phyloP scores from a whole-genome alignment of 1,284 basidiomycete species.

The Neolentinus lepideus region DNA sequence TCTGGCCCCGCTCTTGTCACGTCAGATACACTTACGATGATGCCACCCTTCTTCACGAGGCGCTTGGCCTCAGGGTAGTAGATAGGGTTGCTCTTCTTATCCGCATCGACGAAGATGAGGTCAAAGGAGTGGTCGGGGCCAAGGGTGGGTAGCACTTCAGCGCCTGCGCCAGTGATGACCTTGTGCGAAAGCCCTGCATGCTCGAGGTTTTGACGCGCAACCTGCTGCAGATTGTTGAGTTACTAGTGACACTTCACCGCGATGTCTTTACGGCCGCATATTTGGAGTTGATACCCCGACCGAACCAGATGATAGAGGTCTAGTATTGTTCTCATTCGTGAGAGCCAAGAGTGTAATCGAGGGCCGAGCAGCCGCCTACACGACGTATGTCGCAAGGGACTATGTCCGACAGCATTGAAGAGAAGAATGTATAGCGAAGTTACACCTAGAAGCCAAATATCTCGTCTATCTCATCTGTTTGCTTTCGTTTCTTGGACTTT shows the following conservation, averaged over 20 bases:
- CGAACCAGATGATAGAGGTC: slow-evolving; percentile 57
- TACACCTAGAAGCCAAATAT: slow-evolving; percentile 46
- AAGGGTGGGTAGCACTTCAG: slow-evolving; percentile 35
- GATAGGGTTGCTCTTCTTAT: slow-evolving; percentile 39
- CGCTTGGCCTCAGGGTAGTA: slow-evolving; percentile 53
- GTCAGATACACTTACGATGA: slow-evolving; percentile 37
- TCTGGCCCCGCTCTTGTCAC: neutral
- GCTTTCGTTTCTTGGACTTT: slow-evolving; percentile 27
- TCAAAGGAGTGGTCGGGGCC: slow-evolving; percentile 41
- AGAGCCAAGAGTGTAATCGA: no score
- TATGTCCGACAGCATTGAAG: neutral
- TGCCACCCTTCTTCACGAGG: slow-evolving; percentile 42
- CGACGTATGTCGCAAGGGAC: no score
- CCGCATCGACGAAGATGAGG: slow-evolving; percentile 57
- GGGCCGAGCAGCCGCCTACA: no score
- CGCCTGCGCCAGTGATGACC: slow-evolving; percentile 43
- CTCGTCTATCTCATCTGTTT: slow-evolving; percentile 57
- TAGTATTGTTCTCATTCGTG: no score
- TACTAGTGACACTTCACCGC: no score
- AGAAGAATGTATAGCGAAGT: neutral
- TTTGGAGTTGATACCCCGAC: slow-evolving; percentile 36
- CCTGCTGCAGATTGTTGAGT: slow-evolving; percentile 22
- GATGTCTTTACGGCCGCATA: slow-evolving; percentile 36
- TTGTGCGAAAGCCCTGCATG: slow-evolving; percentile 38
- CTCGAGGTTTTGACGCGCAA: slow-evolving; percentile 45